Conservation (phyloP, 768 basidiomycete genomes). For the Neoboletus brunneissimus region DNA sequence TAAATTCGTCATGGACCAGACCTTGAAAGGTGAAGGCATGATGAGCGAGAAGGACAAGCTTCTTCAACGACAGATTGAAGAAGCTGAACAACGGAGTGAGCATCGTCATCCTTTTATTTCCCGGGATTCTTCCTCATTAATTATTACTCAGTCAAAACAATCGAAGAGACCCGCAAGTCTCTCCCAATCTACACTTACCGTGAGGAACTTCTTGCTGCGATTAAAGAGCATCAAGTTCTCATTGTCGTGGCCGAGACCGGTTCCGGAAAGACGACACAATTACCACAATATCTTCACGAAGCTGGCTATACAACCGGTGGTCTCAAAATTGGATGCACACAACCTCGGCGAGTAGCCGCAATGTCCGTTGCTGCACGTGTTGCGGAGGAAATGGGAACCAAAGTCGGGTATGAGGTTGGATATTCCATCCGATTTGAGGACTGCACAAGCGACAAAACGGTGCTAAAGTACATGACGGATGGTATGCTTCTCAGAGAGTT, state of each 20-base stretch:
- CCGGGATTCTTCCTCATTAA: background rate
- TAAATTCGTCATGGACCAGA: constrained; percentile 85
- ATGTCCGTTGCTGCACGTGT: constrained; percentile 99
- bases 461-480: constrained; percentile 99
- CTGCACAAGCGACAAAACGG: constrained; percentile 98
- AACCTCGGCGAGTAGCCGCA: constrained; percentile 96
- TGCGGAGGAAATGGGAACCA: constrained; percentile 96
- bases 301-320: constrained; percentile 91
- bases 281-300: constrained; percentile 98
- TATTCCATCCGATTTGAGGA: constrained; percentile 99
- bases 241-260: constrained; percentile 99
- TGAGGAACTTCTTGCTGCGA: constrained; percentile 83
- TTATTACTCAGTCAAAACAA: constrained; percentile 61
- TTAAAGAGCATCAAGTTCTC: constrained; percentile 89
- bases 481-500: constrained; percentile 98
- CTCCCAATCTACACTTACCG: constrained; percentile 91
- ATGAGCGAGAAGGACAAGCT: constrained; percentile 85
- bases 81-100: constrained; percentile 85
- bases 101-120: constrained; percentile 4
- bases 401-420: constrained; percentile 98
- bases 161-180: constrained; percentile 91
- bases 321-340: constrained; percentile 84
- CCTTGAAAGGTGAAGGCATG: constrained; percentile 60
- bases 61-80: constrained; percentile 84
- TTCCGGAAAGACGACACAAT: constrained; percentile 97